Base-by-base conservation (phyloP, 2,329 filamentous ascomycete genomes). In the Cytospora chrysosperma region DNA sequence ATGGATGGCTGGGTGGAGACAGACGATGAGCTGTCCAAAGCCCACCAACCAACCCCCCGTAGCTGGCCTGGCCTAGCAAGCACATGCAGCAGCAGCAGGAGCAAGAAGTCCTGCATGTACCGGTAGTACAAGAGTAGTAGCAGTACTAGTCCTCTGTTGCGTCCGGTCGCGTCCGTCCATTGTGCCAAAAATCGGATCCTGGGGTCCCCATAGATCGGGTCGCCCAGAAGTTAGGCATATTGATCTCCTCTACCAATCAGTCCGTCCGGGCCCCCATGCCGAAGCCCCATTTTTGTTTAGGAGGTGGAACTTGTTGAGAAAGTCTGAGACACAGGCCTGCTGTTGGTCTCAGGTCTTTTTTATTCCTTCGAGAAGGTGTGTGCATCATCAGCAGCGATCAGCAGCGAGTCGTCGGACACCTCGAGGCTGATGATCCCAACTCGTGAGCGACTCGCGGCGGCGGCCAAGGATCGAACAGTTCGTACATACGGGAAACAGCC, bases 401-500 rank as follows among this genome's bases (percentile, higher is more conserved):
- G 17, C 15, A 43, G 52, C 59, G 59, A 61, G 54, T 61, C 59
- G 52, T 61, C 52, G n/a, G n/a, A n/a, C n/a, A n/a, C 37, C 40
- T n/a, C 32, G 28, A 8, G 28, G 10, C 15, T 28, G 21, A 51
- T 49, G n/a, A 55, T n/a, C 59, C 59, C n/a, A n/a, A 61, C 59
- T 30, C 34, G 19, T 47, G 43, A 24, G 43, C 43, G 43, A 47
- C 43, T 47, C 43, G 59, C 43, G 58, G 54, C 50, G 34, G 59
- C 43, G 58, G 54, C 50, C 27, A 34, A 61, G 50, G 27, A 40
- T 53, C 59, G 59, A 49, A 61, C 59, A n/a, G n/a, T n/a, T n/a
- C n/a, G n/a, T n/a, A n/a, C 59, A 51, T 30, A 53, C 37, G 51
- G 51, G 49, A 55, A 32, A 5, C 21, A 53, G 7, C 37, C n/a